These are phyloP conservation scores for Drechslera avenae DNA, from an alignment of 2,329 filamentous ascomycete genomes.

Conservation along the genomic window DNA sequence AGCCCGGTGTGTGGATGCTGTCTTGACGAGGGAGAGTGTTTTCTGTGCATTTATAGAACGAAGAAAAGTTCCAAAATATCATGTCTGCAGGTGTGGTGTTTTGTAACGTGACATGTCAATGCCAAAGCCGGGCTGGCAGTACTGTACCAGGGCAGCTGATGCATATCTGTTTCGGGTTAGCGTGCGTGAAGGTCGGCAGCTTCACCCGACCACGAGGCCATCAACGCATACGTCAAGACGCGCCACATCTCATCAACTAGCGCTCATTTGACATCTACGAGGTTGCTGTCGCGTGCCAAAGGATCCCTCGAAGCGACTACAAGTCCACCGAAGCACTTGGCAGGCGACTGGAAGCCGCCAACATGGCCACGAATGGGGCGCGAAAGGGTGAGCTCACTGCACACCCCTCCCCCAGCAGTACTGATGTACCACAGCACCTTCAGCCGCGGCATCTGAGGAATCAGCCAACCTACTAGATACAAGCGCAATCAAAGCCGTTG, in stretches of 20 bases:
- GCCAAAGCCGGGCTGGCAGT: not conserved
- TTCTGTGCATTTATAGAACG: not conserved
- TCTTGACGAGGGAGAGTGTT: not conserved
- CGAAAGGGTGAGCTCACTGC: constrained; percentile 43
- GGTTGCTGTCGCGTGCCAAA: not conserved
- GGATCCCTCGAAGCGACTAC: not conserved
- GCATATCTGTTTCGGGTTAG: constrained; percentile 13
- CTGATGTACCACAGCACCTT: constrained; percentile 33
- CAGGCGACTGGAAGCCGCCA: constrained; percentile 36
- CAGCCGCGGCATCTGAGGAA: constrained; percentile 25
- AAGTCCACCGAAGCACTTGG: constrained; percentile 36
- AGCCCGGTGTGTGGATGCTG: not conserved
- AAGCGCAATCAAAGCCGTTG: constrained; percentile 37
- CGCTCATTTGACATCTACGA: constrained; percentile 13
- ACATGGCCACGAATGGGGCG: constrained; percentile 45
- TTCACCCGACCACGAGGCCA: constrained; percentile 12
- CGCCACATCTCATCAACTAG: constrained; percentile 26
- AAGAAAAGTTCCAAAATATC: not conserved
- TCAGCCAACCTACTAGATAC: constrained; percentile 32
- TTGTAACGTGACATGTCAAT: not conserved
- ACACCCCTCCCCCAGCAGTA: constrained; percentile 22
- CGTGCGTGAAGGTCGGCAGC: constrained; percentile 12
- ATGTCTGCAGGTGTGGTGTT: not conserved
- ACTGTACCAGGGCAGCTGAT: constrained; percentile 3
- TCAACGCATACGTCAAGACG: constrained; percentile 15